These are phyloP conservation scores for Colletotrichum karsti DNA, from an alignment of 2,329 filamentous ascomycete genomes.

Conservation along the genomic window DNA sequence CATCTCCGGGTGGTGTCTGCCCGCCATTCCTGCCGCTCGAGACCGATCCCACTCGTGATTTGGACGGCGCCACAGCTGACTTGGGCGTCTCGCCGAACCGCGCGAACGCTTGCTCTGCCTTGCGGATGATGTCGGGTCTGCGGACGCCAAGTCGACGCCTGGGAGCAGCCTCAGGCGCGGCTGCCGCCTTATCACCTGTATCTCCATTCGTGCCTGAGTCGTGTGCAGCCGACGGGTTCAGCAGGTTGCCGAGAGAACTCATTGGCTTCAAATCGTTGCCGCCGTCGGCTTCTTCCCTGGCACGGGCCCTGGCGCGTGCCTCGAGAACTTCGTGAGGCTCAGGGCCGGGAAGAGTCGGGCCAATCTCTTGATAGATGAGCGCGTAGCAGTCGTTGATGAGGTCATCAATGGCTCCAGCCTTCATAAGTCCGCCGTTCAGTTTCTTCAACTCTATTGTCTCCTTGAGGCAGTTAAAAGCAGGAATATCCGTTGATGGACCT, in stretches of 20 bases:
- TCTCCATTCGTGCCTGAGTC: conserved; percentile 51
- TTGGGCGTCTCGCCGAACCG: conserved; percentile 60
- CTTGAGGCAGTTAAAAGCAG: conserved; percentile 62
- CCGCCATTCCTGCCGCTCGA: conserved; percentile 58
- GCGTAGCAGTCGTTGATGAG: conserved; percentile 93
- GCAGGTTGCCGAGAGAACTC: conserved; percentile 49
- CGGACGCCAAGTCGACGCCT: conserved; percentile 57
- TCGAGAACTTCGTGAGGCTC: conserved; percentile 56
- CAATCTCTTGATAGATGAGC: conserved; percentile 74
- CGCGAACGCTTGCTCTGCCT: conserved; percentile 66
- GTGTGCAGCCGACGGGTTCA: conserved; percentile 51
- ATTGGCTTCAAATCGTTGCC: conserved; percentile 42
- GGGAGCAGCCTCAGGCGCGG: conserved; percentile 46
- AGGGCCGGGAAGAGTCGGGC: conserved; percentile 63
- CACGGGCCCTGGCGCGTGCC: conserved; percentile 48
- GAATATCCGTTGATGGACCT: conserved; percentile 44
- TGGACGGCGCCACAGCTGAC: conserved; percentile 41
- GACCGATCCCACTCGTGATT: conserved; percentile 59
- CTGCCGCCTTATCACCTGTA: conserved; percentile 41
- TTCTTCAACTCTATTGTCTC: conserved; percentile 69
- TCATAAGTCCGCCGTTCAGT: conserved; percentile 89
- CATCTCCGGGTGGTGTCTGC: conserved; percentile 44
- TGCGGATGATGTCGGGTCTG: conserved; percentile 66
- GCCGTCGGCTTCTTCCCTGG: conserved; percentile 50
- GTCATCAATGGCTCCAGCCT: conserved; percentile 86